Evolutionary conservation across 1,139 yeast genomes (phyloP).

Genomic region (Debaryomyces psychrophilus): DNA sequence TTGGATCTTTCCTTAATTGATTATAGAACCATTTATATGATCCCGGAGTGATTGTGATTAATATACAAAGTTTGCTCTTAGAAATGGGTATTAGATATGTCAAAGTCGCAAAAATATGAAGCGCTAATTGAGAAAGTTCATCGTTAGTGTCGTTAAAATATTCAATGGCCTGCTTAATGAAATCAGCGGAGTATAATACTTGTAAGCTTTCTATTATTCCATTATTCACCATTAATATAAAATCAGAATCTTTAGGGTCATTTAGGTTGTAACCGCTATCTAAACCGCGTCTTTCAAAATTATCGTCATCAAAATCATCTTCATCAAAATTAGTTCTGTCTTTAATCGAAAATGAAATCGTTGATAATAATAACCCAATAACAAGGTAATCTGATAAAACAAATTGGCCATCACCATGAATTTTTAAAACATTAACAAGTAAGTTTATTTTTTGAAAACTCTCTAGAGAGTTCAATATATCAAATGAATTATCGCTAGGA

Average conservation of each 20-base stretch:
- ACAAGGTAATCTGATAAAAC: slow-evolving; percentile 23
- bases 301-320: slow-evolving; percentile 14
- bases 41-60: slow-evolving; percentile 39
- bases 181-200: slow-evolving; percentile 26
- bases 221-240: slow-evolving; percentile 13
- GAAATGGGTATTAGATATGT: slow-evolving; percentile 34
- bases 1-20: slow-evolving; percentile 20
- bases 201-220: slow-evolving; percentile 16
- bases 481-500: background rate
- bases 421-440: slow-evolving; percentile 23
- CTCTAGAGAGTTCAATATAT: slow-evolving; percentile 6
- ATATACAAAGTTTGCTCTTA: slow-evolving; percentile 38
- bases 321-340: slow-evolving; percentile 20
- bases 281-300: background rate
- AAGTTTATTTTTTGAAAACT: slow-evolving; percentile 17
- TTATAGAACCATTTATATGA: slow-evolving; percentile 35
- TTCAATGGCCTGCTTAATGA: slow-evolving; percentile 27
- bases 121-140: slow-evolving; percentile 16
- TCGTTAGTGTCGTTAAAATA: slow-evolving; percentile 19
- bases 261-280: background rate
- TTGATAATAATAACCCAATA: slow-evolving; percentile 27
- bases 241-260: background rate
- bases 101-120: slow-evolving; percentile 31
- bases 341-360: slow-evolving; percentile 23
- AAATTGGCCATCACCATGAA: slow-evolving; percentile 24